Evolutionary conservation across 2,329 filamentous ascomycete genomes (phyloP), one percentile per base, ranked within the genome.

Genomic region (Endoconidiophora polonica): DNA sequence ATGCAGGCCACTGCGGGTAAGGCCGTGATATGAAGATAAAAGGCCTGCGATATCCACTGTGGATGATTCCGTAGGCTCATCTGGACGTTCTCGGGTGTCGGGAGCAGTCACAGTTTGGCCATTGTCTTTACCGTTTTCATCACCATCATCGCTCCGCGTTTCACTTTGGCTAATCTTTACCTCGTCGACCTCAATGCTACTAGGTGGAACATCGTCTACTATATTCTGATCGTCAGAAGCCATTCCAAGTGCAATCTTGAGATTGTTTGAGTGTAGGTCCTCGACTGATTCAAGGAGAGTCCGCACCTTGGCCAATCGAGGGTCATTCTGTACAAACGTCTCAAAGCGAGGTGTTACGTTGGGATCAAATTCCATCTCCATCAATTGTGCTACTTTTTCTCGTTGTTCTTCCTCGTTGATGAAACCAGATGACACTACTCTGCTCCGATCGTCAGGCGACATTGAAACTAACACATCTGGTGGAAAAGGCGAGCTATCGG

Each of bases 401-500:
- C 77, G 70, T 59, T 82, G 90, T 59, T 94, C 88, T 44, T 86
- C 79, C 61, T 96, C 90, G 57, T 95, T 88, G 50, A 95, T 82
- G 90, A 91, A 98, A 0, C 79, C 81, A n/a, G 79, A 77, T n/a
- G 41, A 29, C 22, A 12, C 16, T 9, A 10, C n/a, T 2, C 48
- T 87, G 75, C 29, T 79, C 70, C 62, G 91, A 2, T 33, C 23
- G 1, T 9, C 83, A 4, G 86, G 86, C 38, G 87, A 94, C 80
- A 96, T 93, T 2, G 86, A 86, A 3, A 93, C 74, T 52, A 96
- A 66, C 3, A 79, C 86, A 56, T 94, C 88, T 0, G 79, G 70
- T 2, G 83, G 79, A 56, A 94, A 52, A 10, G 46, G 50, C 12
- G 47, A 43, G 7, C 22, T 36, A 24, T 20, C 9, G 6, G 18